These are phyloP conservation scores for Monosporozyma servazzii DNA, from an alignment of 805 yeast species.

Conservation along the genomic window DNA sequence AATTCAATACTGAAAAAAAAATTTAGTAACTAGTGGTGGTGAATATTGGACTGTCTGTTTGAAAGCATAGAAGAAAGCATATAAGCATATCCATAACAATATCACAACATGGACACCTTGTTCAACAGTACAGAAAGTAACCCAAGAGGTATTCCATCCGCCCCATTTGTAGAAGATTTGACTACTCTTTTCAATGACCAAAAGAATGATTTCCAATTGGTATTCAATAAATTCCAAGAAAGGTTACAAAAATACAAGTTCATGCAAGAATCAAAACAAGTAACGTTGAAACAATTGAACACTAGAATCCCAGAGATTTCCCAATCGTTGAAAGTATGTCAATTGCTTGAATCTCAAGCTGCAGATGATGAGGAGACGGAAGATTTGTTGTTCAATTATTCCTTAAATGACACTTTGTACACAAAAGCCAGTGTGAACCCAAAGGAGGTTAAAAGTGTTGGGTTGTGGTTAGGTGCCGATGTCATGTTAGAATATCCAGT, in stretches of 20 bases:
- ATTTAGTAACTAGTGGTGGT: neutral
- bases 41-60: too few relatives aligned
- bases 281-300: constrained; percentile 21
- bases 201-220: constrained; percentile 50
- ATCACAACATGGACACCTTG: constrained; percentile 21
- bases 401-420: constrained; percentile 85
- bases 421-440: constrained; percentile 64
- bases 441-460: constrained; percentile 46
- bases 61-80: too few relatives aligned
- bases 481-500: constrained; percentile 93
- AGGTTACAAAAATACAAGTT: constrained; percentile 81
- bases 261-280: constrained; percentile 48
- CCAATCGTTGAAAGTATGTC: constrained; percentile 70
- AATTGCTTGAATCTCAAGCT: constrained; percentile 39
- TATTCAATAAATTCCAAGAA: constrained; percentile 73
- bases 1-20: neutral
- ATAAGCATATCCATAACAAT: neutral
- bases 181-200: constrained; percentile 61
- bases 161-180: constrained; percentile 83
- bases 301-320: constrained; percentile 85
- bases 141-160: constrained; percentile 94
- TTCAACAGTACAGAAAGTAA: constrained; percentile 52
- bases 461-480: constrained; percentile 96
- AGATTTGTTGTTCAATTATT: constrained; percentile 68
- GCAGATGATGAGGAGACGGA: constrained; percentile 30